Evolutionary conservation across 2,329 filamentous ascomycete species (phyloP).

Genomic region (Sporothrix pallida): DNA sequence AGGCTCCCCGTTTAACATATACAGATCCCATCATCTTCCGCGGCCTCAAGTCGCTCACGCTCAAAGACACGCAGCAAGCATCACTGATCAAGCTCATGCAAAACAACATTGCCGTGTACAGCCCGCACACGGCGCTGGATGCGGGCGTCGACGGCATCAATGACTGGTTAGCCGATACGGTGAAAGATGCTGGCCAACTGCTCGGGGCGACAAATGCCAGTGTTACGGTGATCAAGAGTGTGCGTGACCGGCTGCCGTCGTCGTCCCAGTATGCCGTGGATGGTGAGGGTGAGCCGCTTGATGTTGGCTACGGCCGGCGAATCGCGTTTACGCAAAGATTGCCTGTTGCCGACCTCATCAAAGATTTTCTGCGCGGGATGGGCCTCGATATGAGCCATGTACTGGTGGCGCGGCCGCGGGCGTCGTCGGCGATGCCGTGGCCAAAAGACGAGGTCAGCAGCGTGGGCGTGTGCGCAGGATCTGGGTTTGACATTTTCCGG

Average conservation of each 20-base stretch:
- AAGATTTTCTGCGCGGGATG: slow-evolving; percentile 67
- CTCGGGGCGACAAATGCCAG: slow-evolving; percentile 46
- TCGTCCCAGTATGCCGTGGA: neutral
- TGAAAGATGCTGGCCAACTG: slow-evolving; percentile 49
- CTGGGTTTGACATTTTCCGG: slow-evolving; percentile 77
- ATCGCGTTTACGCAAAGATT: slow-evolving; percentile 51
- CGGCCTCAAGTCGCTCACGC: slow-evolving; percentile 84
- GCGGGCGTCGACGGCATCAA: slow-evolving; percentile 84
- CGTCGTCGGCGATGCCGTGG: slow-evolving; percentile 42
- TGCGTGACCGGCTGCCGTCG: slow-evolving; percentile 49
- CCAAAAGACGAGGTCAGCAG: slow-evolving; percentile 59
- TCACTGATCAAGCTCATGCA: slow-evolving; percentile 82
- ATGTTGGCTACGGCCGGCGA: slow-evolving; percentile 58
- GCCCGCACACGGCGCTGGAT: slow-evolving; percentile 93
- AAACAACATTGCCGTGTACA: slow-evolving; percentile 92
- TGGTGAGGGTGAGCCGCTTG: slow-evolving; percentile 46
- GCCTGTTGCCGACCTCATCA: slow-evolving; percentile 53
- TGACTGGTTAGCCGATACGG: slow-evolving; percentile 90
- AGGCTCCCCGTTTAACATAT: slow-evolving; percentile 28
- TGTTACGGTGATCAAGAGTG: slow-evolving; percentile 51
- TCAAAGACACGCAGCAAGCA: slow-evolving; percentile 83
- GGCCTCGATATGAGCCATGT: slow-evolving; percentile 61
- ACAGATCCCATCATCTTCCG: slow-evolving; percentile 95
- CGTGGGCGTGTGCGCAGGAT: slow-evolving; percentile 89
- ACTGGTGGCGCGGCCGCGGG: slow-evolving; percentile 46